phyloP scores from a whole-genome alignment of 139 green algal species.

The Chlamydomonas schloesseri region DNA sequence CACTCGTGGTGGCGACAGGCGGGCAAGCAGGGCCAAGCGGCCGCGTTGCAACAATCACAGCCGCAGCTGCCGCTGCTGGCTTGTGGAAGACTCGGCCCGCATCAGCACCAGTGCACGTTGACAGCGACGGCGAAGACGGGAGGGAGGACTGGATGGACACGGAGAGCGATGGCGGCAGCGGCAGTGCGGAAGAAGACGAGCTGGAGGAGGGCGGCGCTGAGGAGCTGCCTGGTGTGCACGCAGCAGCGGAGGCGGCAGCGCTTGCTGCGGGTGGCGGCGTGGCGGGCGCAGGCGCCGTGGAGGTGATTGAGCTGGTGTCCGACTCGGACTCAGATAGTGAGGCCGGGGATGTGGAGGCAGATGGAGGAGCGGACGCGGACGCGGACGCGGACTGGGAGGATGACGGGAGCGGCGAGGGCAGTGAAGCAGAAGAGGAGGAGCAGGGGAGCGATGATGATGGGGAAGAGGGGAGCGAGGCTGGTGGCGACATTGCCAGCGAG shows the following conservation, averaged over 20 bases:
- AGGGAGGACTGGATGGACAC: too few species aligned
- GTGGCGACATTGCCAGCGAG: not conserved
- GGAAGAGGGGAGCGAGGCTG: not conserved
- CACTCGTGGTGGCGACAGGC: too few species aligned
- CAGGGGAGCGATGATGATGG: not conserved
- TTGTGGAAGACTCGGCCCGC: too few species aligned
- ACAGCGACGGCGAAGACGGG: not conserved
- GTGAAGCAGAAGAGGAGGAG: not conserved
- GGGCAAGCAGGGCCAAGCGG: not conserved
- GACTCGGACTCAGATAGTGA: not conserved
- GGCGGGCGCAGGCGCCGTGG: too few species aligned
- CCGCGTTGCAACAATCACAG: not conserved
- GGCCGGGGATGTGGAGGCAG: not conserved
- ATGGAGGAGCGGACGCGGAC: not conserved
- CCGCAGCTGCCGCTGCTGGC: too few species aligned
- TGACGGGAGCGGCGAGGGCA: not conserved
- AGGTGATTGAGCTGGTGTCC: too few species aligned
- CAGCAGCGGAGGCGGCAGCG: too few species aligned
- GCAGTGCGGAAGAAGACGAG: too few species aligned
- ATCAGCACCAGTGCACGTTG: not conserved
- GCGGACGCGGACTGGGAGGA: not conserved
- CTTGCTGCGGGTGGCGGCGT: too few species aligned
- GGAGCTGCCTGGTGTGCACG: too few species aligned
- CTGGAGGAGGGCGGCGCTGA: too few species aligned
- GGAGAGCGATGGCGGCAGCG: too few species aligned